Evolutionary conservation across 2,329 filamentous ascomycete genomes (phyloP), one percentile per base, ranked within the genome.

Genomic region (Penicillium sp.): DNA sequence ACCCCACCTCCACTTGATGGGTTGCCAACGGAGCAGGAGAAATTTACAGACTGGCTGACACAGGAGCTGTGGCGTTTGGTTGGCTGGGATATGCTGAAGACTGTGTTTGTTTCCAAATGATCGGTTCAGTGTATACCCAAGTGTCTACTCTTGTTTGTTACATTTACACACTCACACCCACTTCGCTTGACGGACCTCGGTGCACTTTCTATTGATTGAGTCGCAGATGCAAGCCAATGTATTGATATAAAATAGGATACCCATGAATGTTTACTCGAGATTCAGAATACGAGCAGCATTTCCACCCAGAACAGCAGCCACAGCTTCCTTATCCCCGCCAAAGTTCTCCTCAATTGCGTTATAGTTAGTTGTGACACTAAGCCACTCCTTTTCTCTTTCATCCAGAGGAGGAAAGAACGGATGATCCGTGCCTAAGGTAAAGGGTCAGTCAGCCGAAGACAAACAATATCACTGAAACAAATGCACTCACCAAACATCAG

Each of bases 31-130:
- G 38, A 60, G 1, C 70, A 78, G 27, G 63, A 70, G 14, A 67
- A 77, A 8, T 72, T 78, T 4, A 62, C 75, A 3, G 77, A 82
- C 14, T 84, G 81, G 80, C 85, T 83, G 59, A 75, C 77, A 49
- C 75, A 76, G 51, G 79, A 84, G 58, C 67, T 85, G 2, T 86
- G 83, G 83, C 69, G 74, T 48, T 63, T 85, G 49, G 62, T 86
- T 6, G 83, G 83, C 0, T 86, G 83, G 83, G 81, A 85, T 46
- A 54, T 72, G 48, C 39, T 75, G 43, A 55, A 32, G 48, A 55
- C 41, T 5, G 31, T 41, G 3, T 39, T 43, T 24, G n/a, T 7
- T 41, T 36, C 31, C 38, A 43, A 29, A n/a, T 53, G 16, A 38
- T 8, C 16, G 7, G 11, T 8, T 13, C 9, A 22, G 11, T 27